These are phyloP conservation scores for Diplogelasinospora grovesii DNA, from an alignment of 495 filamentous ascomycete genomes.

Conservation along the genomic window DNA sequence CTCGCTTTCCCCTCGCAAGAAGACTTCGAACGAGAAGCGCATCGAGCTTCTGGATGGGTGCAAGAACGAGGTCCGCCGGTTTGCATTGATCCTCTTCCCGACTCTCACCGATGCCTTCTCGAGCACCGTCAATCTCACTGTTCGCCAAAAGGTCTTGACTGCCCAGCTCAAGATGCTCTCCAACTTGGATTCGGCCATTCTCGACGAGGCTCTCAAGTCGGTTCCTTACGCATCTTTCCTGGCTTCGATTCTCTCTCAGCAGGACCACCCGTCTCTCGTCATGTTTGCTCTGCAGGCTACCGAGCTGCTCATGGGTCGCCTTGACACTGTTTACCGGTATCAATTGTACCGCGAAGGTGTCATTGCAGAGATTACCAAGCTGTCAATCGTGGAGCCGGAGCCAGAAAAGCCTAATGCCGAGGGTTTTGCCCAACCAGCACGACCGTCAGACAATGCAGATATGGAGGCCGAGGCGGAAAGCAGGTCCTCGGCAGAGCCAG, in stretches of 20 bases:
- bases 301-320: constrained; percentile 74
- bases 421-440: background rate
- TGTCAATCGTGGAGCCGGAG: constrained; percentile 42
- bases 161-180: constrained; percentile 98
- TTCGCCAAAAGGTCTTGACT: constrained; percentile 92
- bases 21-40: constrained; percentile 67
- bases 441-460: background rate
- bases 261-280: constrained; percentile 84
- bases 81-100: constrained; percentile 90
- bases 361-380: constrained; percentile 79
- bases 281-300: constrained; percentile 81
- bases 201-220: constrained; percentile 79
- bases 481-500: background rate
- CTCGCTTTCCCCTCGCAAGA: constrained; percentile 40
- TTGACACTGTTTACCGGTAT: constrained; percentile 84
- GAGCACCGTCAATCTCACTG: constrained; percentile 94
- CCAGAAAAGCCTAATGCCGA: constrained; percentile 17
- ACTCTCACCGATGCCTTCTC: constrained; percentile 96
- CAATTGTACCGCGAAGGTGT: constrained; percentile 98
- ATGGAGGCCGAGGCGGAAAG: constrained; percentile 4
- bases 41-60: constrained; percentile 70
- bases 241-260: constrained; percentile 91
- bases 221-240: constrained; percentile 97
- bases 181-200: constrained; percentile 76
- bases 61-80: constrained; percentile 79